Evolutionary conservation across 1,139 yeast genomes (phyloP).

Genomic region (Chernovozyma aurita): DNA sequence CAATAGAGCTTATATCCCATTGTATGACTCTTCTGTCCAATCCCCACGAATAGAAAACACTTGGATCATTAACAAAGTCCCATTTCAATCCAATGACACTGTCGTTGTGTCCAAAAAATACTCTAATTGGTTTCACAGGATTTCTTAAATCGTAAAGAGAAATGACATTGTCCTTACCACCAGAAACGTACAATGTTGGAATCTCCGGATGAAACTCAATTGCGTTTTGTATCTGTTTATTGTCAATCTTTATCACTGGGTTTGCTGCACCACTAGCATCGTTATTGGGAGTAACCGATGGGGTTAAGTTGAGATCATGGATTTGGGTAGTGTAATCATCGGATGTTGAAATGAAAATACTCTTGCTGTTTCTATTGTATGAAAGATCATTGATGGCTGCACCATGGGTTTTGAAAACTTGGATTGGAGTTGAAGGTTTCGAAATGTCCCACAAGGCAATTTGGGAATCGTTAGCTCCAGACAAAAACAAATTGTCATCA

Average conservation of each 20-base stretch:
- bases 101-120: conserved; percentile 47
- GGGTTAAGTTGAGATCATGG: conserved; percentile 52
- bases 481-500: conserved; percentile 42
- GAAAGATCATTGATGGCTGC: conserved; percentile 55
- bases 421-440: conserved; percentile 40
- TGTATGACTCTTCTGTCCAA: conserved; percentile 45
- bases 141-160: conserved; percentile 50
- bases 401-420: conserved; percentile 40
- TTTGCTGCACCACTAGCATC: too few relatives aligned
- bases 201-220: conserved; percentile 47
- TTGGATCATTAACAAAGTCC: conserved; percentile 33
- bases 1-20: conserved; percentile 48
- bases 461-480: conserved; percentile 65
- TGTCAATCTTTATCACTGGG: conserved; percentile 42
- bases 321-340: conserved; percentile 68
- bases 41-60: conserved; percentile 41
- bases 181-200: conserved; percentile 45
- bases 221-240: conserved; percentile 44
- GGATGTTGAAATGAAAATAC: conserved; percentile 64
- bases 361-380: conserved; percentile 43
- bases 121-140: conserved; percentile 41
- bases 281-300: conserved; percentile 18
- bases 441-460: conserved; percentile 67
- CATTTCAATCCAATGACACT: conserved; percentile 36
- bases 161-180: conserved; percentile 49